Base-by-base conservation (phyloP, 192 early-diverging fungal genomes). In the Physocladia obscura region DNA sequence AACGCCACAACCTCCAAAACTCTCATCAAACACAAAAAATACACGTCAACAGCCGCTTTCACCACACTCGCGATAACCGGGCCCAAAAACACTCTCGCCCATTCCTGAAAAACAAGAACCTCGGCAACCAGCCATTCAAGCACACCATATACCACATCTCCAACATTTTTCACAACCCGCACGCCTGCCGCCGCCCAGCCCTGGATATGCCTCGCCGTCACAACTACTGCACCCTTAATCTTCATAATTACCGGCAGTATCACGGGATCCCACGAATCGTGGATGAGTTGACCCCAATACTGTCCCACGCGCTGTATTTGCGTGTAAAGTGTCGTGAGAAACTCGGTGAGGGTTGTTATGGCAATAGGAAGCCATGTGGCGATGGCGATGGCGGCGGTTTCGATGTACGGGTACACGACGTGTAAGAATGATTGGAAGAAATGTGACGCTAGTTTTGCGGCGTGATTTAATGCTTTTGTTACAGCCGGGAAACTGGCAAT, bases 201-300 rank as follows among this genome's bases (percentile, higher is more conserved):
- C n/a, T n/a, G n/a, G n/a, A n/a, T n/a, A n/a, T n/a, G n/a, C n/a
- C n/a, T n/a, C n/a, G n/a, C n/a, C n/a, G n/a, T n/a, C n/a, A n/a
- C n/a, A n/a, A n/a, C n/a, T n/a, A n/a, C n/a, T n/a, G n/a, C n/a
- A n/a, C n/a, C n/a, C n/a, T n/a, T n/a, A n/a, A n/a, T n/a, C n/a
- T n/a, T n/a, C 40, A 19, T n/a, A 59, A 65, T 13, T 11, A 52
- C 19, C 35, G 63, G 63, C 24, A 65, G 48, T 51, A 65, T 65
- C 13, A 49, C 24, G 31, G 63, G 63, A 65, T 65, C 63, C 63
- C 63, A 65, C 34, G 63, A 50, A 31, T 65, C 63, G 34, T 65
- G 63, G 11, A 65, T 34, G 2, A 49, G 8, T 6, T 31, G 39
- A 6, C 63, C 63, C 31, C 21, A 2, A 24, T 11, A 49, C n/a